Percentiles rank a stretch among this genome's conserved stretches.
These are phyloP conservation scores for Rosa hybrid DNA, from an alignment of 331 rosid species.

Conservation along the genomic window DNA sequence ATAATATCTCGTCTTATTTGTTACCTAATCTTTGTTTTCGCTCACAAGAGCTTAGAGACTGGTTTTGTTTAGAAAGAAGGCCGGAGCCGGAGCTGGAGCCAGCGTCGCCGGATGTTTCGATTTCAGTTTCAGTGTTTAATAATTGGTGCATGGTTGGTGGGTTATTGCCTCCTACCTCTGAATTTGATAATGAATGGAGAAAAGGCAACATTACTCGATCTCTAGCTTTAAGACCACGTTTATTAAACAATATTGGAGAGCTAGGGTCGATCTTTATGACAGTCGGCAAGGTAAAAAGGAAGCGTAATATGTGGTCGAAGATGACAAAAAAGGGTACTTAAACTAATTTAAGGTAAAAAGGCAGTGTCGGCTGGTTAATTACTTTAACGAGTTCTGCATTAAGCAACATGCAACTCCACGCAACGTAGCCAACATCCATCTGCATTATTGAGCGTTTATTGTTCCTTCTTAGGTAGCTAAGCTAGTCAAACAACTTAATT, in stretches of 20 bases:
- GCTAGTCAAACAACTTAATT: neutral
- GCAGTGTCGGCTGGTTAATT: neutral
- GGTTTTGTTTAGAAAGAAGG: neutral
- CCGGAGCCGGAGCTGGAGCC: neutral
- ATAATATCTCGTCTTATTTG: neutral
- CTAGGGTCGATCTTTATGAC: neutral
- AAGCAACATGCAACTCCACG: neutral
- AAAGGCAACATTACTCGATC: neutral
- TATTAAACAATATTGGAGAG: neutral
- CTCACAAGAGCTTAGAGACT: neutral
- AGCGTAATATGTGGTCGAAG: neutral
- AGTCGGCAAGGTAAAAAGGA: slow-evolving; percentile 6
- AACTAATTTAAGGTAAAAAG: neutral
- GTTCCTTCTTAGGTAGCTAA: neutral
- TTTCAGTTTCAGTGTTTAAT: neutral
- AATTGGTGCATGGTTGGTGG: neutral
- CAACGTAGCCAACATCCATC: neutral
- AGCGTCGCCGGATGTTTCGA: neutral
- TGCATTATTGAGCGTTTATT: neutral
- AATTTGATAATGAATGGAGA: neutral
- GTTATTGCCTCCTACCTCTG: neutral
- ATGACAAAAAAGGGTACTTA: neutral
- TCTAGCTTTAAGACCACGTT: neutral
- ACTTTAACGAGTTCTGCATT: neutral
- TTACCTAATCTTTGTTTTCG: neutral